Conservation (phyloP, 164 flowering plant genomes). For the Buxus sempervirens region DNA sequence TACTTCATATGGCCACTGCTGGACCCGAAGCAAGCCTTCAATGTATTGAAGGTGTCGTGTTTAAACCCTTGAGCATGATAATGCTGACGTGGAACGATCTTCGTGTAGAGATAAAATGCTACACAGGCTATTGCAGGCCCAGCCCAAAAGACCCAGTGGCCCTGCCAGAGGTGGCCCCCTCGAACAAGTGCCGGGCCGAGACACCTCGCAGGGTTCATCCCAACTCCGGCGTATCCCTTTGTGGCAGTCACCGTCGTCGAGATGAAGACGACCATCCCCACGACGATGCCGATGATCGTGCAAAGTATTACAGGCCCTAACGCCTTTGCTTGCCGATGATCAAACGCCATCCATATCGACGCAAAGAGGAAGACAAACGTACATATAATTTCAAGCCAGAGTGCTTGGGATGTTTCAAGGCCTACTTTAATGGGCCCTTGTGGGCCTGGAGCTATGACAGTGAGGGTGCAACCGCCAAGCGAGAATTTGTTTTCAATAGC, state of each 20-base stretch:
- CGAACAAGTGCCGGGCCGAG: conserved; percentile 61
- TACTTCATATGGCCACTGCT: no score
- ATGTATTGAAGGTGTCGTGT: conserved; percentile 8
- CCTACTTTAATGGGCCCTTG: conserved; percentile 39
- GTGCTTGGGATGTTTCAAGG: conserved; percentile 32
- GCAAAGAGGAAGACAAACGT: conserved; percentile 45
- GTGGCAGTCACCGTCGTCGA: conserved; percentile 43
- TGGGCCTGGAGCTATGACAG: conserved; percentile 36
- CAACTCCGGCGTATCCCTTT: conserved; percentile 57
- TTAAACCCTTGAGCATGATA: conserved; percentile 11
- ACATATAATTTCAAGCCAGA: conserved; percentile 53
- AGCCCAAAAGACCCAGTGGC: conserved; percentile 65
- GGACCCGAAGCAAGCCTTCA: no score
- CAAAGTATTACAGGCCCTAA: conserved; percentile 32
- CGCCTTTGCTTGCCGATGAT: conserved; percentile 32
- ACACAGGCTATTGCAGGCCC: conserved; percentile 48
- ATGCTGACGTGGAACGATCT: conserved; percentile 38
- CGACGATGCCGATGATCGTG: conserved; percentile 34
- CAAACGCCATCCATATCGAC: conserved; percentile 51
- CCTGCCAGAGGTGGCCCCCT: conserved; percentile 60
- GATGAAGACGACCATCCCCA: conserved; percentile 44
- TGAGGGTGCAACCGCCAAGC: conserved; percentile 56
- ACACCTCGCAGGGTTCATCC: conserved; percentile 71
- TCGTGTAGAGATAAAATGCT: conserved; percentile 40
- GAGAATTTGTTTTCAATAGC: conserved; percentile 34